These are phyloP conservation scores for Inga leiocalycina DNA, from an alignment of 306 rosid genomes.

Conservation along the genomic window DNA sequence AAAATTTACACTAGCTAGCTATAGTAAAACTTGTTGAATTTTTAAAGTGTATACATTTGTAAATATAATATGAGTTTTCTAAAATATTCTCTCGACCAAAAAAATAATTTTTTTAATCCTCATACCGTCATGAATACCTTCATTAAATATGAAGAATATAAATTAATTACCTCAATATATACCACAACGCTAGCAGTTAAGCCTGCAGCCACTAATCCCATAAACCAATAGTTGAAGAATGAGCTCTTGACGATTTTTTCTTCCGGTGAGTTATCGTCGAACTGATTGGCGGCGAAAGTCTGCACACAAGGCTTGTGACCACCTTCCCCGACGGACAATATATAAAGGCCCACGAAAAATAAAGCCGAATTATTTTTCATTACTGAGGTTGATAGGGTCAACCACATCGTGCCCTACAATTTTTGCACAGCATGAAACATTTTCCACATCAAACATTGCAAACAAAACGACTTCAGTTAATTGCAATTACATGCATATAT, in stretches of 20 bases:
- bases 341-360: conserved; percentile 58
- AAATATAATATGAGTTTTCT: too few species aligned
- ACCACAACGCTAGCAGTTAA: neutral
- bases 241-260: conserved; percentile 63
- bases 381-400: conserved; percentile 58
- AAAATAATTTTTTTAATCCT: too few species aligned
- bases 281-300: conserved; percentile 88
- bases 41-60: too few species aligned
- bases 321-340: conserved; percentile 66
- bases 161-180: neutral
- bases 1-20: too few species aligned
- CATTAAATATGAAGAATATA: neutral
- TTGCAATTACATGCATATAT: neutral
- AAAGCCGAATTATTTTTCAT: conserved; percentile 30
- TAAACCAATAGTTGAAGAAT: conserved; percentile 78
- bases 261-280: conserved; percentile 59
- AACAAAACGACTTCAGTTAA: neutral
- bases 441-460: neutral
- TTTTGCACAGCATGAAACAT: neutral
- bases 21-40: too few species aligned
- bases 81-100: too few species aligned
- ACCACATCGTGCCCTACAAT: conserved; percentile 54
- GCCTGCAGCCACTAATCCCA: conserved; percentile 57
- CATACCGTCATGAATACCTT: too few species aligned
- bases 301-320: conserved; percentile 83